phyloP scores from a whole-genome alignment of 2,329 filamentous ascomycete genomes.

The Monilinia aucupariae region DNA sequence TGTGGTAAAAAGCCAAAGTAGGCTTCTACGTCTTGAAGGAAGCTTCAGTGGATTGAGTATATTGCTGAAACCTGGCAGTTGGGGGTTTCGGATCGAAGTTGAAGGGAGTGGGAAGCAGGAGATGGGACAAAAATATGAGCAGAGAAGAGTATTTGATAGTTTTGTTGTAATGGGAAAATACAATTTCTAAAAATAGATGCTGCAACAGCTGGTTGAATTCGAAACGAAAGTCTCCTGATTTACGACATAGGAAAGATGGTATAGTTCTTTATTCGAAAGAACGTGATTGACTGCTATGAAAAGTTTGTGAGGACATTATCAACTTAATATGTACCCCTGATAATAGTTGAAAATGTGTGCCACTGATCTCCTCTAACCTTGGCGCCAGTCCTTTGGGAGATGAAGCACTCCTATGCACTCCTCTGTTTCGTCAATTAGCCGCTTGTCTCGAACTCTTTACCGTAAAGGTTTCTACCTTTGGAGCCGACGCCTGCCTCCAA shows the following conservation, averaged over 20 bases:
- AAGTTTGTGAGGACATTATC: background rate
- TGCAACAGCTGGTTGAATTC: background rate
- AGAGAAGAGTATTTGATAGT: background rate
- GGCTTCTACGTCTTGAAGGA: background rate
- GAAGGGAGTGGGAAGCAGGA: background rate
- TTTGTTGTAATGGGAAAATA: background rate
- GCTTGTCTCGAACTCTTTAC: constrained; percentile 8
- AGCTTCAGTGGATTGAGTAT: background rate
- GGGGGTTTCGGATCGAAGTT: background rate
- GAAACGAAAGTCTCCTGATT: background rate
- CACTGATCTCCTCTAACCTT: background rate
- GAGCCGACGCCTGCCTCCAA: background rate
- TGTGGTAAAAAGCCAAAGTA: background rate
- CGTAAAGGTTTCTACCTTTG: background rate
- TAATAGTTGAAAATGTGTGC: background rate
- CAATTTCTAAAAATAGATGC: constrained; percentile 8
- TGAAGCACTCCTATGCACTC: constrained; percentile 13
- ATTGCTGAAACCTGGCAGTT: background rate
- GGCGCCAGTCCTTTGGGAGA: constrained; percentile 2
- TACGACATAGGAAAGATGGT: background rate
- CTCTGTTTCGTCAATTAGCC: constrained; percentile 13
- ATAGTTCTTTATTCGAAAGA: background rate
- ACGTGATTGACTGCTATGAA: background rate
- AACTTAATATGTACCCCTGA: constrained; percentile 6
- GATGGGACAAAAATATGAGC: background rate